Percentiles rank a stretch among this genome's conserved stretches.
phyloP scores from a whole-genome alignment of 768 basidiomycete genomes.

The Mycena metata region DNA sequence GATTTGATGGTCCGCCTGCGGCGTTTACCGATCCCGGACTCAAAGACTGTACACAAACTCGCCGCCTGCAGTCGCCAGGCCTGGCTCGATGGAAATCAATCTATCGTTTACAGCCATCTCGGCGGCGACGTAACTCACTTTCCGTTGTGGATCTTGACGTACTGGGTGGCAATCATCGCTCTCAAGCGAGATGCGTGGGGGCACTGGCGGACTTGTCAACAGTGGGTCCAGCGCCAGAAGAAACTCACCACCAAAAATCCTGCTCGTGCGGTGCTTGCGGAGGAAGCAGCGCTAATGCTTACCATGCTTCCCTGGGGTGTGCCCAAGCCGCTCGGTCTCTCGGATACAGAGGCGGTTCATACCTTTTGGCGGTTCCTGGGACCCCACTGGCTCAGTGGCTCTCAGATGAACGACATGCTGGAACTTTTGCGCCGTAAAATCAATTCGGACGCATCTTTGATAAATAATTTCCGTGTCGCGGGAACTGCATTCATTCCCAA shows the following conservation, averaged over 20 bases:
- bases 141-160: constrained; percentile 22
- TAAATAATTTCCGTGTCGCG: background rate
- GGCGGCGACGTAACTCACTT: constrained; percentile 20
- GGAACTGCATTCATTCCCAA: background rate
- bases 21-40: constrained; percentile 14
- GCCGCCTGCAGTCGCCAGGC: constrained; percentile 3
- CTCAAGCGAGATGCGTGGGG: constrained; percentile 9
- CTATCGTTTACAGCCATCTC: constrained; percentile 20
- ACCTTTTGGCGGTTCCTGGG: background rate
- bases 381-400: background rate
- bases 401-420: background rate
- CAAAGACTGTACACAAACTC: constrained; percentile 1
- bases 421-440: background rate
- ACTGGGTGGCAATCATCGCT: constrained; percentile 6
- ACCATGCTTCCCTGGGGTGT: background rate
- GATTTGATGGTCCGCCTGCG: constrained; percentile 2
- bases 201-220: background rate
- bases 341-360: background rate
- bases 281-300: background rate
- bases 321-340: background rate
- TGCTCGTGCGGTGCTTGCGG: constrained; percentile 6
- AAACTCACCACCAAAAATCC: background rate
- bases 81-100: constrained; percentile 20
- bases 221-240: constrained; percentile 5
- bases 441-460: background rate